Evolutionary conservation across 1,139 yeast species (phyloP).

Genomic region (Lodderomyces oxycetoniae): DNA sequence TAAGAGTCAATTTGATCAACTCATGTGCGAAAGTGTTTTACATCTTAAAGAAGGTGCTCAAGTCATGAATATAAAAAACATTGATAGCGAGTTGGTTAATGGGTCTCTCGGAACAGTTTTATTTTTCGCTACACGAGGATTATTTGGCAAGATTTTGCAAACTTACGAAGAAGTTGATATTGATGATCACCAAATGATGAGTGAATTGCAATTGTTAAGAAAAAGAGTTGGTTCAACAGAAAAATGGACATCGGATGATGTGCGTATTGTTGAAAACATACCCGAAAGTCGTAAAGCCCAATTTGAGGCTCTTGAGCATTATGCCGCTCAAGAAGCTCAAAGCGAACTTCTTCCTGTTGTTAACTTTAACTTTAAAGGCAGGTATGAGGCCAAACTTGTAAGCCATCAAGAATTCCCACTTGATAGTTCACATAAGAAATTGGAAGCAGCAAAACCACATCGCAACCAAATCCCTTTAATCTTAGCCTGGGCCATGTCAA

Average conservation of each 20-base stretch:
- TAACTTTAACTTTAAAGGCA: conserved; percentile 40
- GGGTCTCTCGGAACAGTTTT: conserved; percentile 56
- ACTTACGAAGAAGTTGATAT: conserved; percentile 21
- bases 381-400: conserved; percentile 40
- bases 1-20: conserved; percentile 32
- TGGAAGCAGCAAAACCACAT: conserved; percentile 30
- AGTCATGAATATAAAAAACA: conserved; percentile 52
- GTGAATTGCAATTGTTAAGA: conserved; percentile 27
- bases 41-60: conserved; percentile 56
- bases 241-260: conserved; percentile 42
- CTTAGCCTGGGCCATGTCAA: conserved; percentile 92
- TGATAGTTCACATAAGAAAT: conserved; percentile 8
- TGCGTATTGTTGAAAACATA: conserved; percentile 21
- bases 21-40: conserved; percentile 44
- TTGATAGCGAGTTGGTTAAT: conserved; percentile 45
- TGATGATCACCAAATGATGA: conserved; percentile 20
- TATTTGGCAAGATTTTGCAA: conserved; percentile 28
- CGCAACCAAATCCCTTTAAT: conserved; percentile 71
- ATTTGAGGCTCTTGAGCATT: conserved; percentile 25
- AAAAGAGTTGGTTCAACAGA: conserved; percentile 22
- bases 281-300: conserved; percentile 25
- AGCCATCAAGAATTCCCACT: conserved; percentile 72
- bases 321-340: conserved; percentile 23
- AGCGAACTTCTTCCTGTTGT: conserved; percentile 51
- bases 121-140: conserved; percentile 50